These are phyloP conservation scores for Gnomoniopsis sp. DNA, from an alignment of 2,329 filamentous ascomycete genomes.

Conservation along the genomic window DNA sequence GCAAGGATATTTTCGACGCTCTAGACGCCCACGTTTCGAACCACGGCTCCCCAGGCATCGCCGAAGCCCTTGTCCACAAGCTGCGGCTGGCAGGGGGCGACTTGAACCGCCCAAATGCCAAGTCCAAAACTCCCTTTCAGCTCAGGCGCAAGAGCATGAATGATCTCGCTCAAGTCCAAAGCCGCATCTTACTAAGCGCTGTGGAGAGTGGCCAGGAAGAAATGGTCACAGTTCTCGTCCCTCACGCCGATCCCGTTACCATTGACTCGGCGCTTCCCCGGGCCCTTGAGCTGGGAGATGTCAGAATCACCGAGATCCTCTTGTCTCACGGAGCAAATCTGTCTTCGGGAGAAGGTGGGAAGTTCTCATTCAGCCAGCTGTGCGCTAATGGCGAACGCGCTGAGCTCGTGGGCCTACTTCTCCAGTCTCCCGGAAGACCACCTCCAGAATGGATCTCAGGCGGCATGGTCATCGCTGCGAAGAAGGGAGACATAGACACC, in stretches of 20 bases:
- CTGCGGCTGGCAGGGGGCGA: slow-evolving; percentile 48
- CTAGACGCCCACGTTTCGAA: slow-evolving; percentile 47
- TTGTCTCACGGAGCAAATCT: slow-evolving; percentile 49
- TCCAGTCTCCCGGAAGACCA: slow-evolving; percentile 48
- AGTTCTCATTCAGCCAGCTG: slow-evolving; percentile 50
- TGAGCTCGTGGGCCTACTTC: slow-evolving; percentile 44
- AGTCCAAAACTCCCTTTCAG: slow-evolving; percentile 45
- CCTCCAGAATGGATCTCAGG: slow-evolving; percentile 41
- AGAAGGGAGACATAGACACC: slow-evolving; percentile 46
- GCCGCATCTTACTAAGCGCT: slow-evolving; percentile 48
- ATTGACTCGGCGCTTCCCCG: slow-evolving; percentile 47
- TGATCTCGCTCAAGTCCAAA: slow-evolving; percentile 47
- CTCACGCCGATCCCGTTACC: slow-evolving; percentile 48
- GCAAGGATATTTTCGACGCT: slow-evolving; percentile 50
- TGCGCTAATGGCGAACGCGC: slow-evolving; percentile 44
- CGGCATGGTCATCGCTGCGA: slow-evolving; percentile 48
- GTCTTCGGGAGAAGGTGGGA: slow-evolving; percentile 44
- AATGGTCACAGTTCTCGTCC: slow-evolving; percentile 51
- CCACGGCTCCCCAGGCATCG: slow-evolving; percentile 49
- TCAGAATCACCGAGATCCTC: slow-evolving; percentile 43
- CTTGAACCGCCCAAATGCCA: slow-evolving; percentile 43
- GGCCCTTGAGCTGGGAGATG: slow-evolving; percentile 43
- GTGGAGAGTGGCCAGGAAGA: slow-evolving; percentile 48
- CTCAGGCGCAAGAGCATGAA: slow-evolving; percentile 49
- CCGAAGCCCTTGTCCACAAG: slow-evolving; percentile 52